Conservation (phyloP, 1,284 basidiomycete genomes). For the Microstroma glucosiphilum region DNA sequence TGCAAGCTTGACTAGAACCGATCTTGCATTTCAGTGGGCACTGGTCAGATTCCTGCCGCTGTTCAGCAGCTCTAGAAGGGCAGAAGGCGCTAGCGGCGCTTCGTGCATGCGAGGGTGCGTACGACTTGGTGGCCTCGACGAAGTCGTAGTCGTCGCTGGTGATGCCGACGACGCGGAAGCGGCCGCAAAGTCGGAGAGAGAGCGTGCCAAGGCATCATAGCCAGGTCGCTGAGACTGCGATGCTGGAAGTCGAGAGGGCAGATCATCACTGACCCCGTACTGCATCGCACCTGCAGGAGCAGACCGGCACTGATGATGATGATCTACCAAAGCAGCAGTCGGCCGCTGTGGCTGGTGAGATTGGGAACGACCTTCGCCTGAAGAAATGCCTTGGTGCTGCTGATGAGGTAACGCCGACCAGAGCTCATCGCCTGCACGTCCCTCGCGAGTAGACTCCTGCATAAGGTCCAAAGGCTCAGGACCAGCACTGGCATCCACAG, state of each 20-base stretch:
- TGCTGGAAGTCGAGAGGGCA: neutral
- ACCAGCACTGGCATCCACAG: constrained; percentile 24
- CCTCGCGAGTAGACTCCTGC: too few species aligned
- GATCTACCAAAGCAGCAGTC: constrained; percentile 15
- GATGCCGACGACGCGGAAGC: neutral
- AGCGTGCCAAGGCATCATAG: constrained; percentile 1
- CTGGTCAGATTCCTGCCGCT: constrained; percentile 3
- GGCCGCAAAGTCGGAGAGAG: constrained; percentile 6
- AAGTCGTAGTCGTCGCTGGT: neutral
- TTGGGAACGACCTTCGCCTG: constrained; percentile 11
- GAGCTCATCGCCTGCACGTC: too few species aligned
- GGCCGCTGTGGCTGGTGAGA: constrained; percentile 17
- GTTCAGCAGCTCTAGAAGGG: constrained; percentile 15
- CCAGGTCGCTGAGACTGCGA: neutral
- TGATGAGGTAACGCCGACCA: too few species aligned
- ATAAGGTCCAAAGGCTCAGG: constrained; percentile 3
- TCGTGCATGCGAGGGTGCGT: neutral
- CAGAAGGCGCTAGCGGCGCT: constrained; percentile 14
- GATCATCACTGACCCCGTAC: neutral
- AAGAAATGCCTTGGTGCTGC: too few species aligned
- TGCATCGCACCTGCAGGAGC: constrained; percentile 24
- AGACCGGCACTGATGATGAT: constrained; percentile 32
- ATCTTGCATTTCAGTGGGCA: constrained; percentile 1
- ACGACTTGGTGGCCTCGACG: neutral
- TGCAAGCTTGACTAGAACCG: too few species aligned